Evolutionary conservation across 306 rosid genomes (phyloP), one percentile per base, ranked within the genome.

Genomic region (Casuarina cunninghamiana): DNA sequence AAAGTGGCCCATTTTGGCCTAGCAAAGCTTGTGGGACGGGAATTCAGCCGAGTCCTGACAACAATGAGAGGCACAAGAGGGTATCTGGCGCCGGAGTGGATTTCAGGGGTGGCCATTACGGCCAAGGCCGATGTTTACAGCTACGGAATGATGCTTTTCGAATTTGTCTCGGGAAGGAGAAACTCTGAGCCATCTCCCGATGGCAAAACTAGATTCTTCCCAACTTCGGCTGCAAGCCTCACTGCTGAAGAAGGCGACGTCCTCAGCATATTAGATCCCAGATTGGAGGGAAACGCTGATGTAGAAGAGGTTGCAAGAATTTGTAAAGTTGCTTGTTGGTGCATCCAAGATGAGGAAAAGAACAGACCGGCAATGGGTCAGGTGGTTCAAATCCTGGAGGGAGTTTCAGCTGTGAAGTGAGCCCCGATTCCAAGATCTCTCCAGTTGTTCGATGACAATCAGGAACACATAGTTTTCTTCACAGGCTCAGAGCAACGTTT

Each of bases 61-160:
- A 89, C 96, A 26, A 90, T 92, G 88, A 89, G 98, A 92, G 97
- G 98, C n/a, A 94, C 97, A 38, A 86, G 94, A 79, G 97, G 98
- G 1, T 94, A 94, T 58, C 90, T 90, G 17, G 98, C 98, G 0
- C 98, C 96, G 0, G 97, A 94, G 73, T 94, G 98, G 98, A 90
- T 90, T 65, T 87, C 93, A 2, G 98, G 97, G 10, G 88, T 89
- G 78, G 87, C 98, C 2, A 84, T 94, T 41, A 92, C 98, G 6
- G 87, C 93, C 2, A 94, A 92, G 82, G 96, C 98, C 0, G 98
- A 94, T 79, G 97, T 92, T 11, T 94, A 88, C 77, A 94, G 98
- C 88, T 94, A 83, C 0, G 98, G 98, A 58, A 94, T 90, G 97
- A 89, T 92, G 97, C 92, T 94, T 57, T 94, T 90, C 13, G 97